These are phyloP conservation scores for Tricholoma matsutake DNA, from an alignment of 768 basidiomycete species.

Conservation along the genomic window DNA sequence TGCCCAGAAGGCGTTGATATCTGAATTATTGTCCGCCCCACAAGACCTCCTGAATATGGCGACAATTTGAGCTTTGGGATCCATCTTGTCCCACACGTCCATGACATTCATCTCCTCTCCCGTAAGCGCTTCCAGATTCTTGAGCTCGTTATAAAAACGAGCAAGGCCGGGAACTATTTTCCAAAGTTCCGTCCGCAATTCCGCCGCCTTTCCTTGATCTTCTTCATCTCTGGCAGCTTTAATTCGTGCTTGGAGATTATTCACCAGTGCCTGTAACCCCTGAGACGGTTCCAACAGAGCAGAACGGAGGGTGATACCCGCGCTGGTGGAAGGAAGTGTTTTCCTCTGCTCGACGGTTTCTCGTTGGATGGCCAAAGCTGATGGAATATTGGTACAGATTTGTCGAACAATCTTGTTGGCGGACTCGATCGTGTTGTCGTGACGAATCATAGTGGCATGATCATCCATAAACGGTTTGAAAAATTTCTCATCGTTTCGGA, in stretches of 20 bases:
- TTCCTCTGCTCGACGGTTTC: constrained; percentile 12
- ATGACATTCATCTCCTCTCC: not conserved
- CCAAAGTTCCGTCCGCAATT: not conserved
- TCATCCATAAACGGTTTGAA: constrained; percentile 40
- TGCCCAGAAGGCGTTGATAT: not conserved
- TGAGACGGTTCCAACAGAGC: not conserved
- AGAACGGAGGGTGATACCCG: not conserved
- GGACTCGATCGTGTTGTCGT: not conserved
- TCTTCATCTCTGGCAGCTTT: not conserved
- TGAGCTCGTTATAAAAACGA: not conserved
- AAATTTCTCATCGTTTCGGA: constrained; percentile 21
- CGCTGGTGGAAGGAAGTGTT: constrained; percentile 12
- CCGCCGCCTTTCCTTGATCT: not conserved
- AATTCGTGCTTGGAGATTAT: not conserved
- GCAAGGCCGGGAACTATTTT: not conserved
- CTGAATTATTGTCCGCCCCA: not conserved
- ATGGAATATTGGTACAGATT: not conserved
- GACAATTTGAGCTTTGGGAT: not conserved
- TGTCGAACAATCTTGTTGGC: not conserved
- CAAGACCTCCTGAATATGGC: not conserved
- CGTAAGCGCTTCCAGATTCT: not conserved
- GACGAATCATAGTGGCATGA: constrained; percentile 23
- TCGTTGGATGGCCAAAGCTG: constrained; percentile 15
- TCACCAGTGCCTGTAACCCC: not conserved
- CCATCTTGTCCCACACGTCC: not conserved